Evolutionary conservation across 139 green algal species (phyloP).

Genomic region (Chlorella sorokiniana): DNA sequence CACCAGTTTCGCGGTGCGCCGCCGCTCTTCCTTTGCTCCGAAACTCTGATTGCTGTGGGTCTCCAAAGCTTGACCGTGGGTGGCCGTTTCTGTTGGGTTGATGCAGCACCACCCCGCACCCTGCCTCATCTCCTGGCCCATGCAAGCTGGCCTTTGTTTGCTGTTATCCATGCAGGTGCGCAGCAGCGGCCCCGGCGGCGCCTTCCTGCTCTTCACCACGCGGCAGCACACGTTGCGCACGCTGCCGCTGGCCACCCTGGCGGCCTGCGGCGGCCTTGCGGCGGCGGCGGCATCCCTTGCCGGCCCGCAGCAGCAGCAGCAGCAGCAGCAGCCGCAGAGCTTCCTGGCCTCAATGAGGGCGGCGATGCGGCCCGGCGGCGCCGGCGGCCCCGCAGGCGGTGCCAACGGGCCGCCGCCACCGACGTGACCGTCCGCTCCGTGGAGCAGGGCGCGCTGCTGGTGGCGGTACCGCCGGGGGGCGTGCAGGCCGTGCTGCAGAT

Average conservation of each 20-base stretch:
- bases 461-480: constrained; percentile 54
- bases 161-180: constrained; percentile 21
- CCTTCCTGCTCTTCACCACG: constrained; percentile 79
- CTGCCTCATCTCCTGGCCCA: too few species aligned
- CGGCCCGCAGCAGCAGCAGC: not conserved
- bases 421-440: constrained; percentile 63
- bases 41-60: not conserved
- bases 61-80: not conserved
- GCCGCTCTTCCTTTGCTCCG: not conserved
- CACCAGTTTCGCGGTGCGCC: constrained; percentile 62
- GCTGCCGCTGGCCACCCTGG: constrained; percentile 35
- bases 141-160: too few species aligned
- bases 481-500: constrained; percentile 77
- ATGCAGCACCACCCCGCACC: not conserved
- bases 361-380: constrained; percentile 72
- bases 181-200: constrained; percentile 60
- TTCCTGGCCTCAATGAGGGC: constrained; percentile 46
- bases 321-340: constrained; percentile 20
- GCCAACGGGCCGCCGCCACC: not conserved
- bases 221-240: constrained; percentile 59
- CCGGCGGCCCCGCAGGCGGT: constrained; percentile 2
- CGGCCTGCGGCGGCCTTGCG: not conserved
- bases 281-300: not conserved
- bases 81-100: not conserved
- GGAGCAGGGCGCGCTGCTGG: constrained; percentile 66